Base-by-base conservation (phyloP, 164 flowering plant genomes). In the Paratinospora sagittata region DNA sequence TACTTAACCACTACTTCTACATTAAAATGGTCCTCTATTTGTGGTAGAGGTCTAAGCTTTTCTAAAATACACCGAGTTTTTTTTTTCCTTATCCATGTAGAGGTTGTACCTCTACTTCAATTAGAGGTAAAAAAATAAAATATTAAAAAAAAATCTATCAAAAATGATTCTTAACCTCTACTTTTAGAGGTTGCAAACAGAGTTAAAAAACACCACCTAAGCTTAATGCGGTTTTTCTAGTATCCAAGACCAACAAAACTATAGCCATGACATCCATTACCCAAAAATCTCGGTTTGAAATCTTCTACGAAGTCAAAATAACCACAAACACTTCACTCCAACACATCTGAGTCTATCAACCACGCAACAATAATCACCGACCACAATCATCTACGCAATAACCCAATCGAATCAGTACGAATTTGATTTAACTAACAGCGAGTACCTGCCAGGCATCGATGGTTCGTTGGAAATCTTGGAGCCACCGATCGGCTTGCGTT, bases 381-480 rank as follows among this genome's bases (percentile, higher is more conserved):
- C n/a, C n/a, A n/a, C n/a, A n/a, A n/a, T n/a, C n/a, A n/a, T n/a
- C n/a, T n/a, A n/a, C n/a, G n/a, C n/a, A n/a, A n/a, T n/a, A n/a
- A n/a, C n/a, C n/a, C n/a, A n/a, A n/a, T n/a, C n/a, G n/a, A n/a
- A 5, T 9, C 58, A 19, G 58, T 4, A 16, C 58, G 19, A 52
- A 52, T 52, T 0, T 17, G 21, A 52, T 14, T 10, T 10, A 49
- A 36, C 3, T 36, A 36, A 36, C 39, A 36, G 39, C 7, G 12
- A 65, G 45, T 49, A 92, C 99, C 99, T 95, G 98, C 99, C 99
- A 95, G 65, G 99, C 99, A 70, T 92, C 98, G 73, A 95, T 70
- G 23, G 97, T 90, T 66, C 92, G 88, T 74, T 95, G 99, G 65
- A 95, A 92, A n/a, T 88, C 88, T 62, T 95, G 99, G n/a, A 92